Evolutionary conservation across 495 filamentous ascomycete genomes (phyloP), one percentile per base, ranked within the genome.

Genomic region (Lasiosphaeria hispida): DNA sequence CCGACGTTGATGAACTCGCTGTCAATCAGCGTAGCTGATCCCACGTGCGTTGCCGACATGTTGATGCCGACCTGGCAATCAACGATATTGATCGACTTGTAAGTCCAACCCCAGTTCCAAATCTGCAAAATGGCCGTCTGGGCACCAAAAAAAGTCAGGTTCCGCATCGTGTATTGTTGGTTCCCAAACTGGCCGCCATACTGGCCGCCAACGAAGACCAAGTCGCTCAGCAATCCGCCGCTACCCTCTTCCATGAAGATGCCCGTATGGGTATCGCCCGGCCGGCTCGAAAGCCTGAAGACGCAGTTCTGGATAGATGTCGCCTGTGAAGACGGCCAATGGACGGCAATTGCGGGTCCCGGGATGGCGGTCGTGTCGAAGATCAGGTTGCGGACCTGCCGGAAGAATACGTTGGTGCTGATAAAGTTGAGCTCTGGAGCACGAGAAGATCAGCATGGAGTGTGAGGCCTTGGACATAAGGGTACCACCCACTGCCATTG

Each of bases 181-280:
- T 88, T 92, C 34, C 92, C 92, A 7, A 91, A 77, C 75, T 88
- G 90, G 59, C 86, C 83, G 10, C 91, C 90, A 62, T 86, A 87
- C 57, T 82, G 81, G 62, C 92, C 92, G 48, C 92, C 92, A 54
- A 87, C 87, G 77, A 95, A 95, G 37, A 79, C 83, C 15, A 96
- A 73, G 68, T 96, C 92, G 41, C 79, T 79, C 83, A 96, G 88
- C 72, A 89, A 88, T 43, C 91, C 91, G 50, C 89, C 91, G 39
- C 81, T 85, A 45, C 93, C 94, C 64, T 97, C 96, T 68, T 97
- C 93, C 85, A 96, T 95, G 77, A 91, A 96, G 64, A 97, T 87
- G 65, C 92, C 92, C 71, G 89, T 81, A 66, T 96, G 91, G 65
- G 80, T 77, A 69, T 90, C 91, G 19, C 76, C 78, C 10, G 72